Evolutionary conservation across 257 asterid species (phyloP).

Genomic region (Lycium barbarum): DNA sequence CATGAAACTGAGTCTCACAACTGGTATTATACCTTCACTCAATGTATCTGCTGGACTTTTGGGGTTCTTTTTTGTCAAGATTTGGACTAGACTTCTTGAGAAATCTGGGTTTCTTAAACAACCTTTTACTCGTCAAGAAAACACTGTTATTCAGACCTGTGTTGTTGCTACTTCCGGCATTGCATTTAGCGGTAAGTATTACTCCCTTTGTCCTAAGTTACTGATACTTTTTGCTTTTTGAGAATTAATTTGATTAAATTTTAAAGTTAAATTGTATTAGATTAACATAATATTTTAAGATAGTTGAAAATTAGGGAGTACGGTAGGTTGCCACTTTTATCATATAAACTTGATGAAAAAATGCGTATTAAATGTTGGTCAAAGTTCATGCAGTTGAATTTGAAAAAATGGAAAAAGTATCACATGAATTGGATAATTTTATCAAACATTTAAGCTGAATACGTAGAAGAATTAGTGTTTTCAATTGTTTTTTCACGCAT

Average conservation of each 20-base stretch:
- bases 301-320: too few species aligned
- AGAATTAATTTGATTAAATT: too few species aligned
- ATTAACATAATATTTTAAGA: too few species aligned
- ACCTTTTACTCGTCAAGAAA: constrained; percentile 91
- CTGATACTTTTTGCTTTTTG: too few species aligned
- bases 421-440: neutral
- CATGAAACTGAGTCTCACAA: constrained; percentile 88
- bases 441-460: neutral
- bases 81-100: constrained; percentile 74
- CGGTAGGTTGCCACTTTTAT: too few species aligned
- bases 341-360: too few species aligned
- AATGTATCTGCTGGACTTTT: constrained; percentile 91
- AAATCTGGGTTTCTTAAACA: constrained; percentile 75
- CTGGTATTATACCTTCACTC: constrained; percentile 92
- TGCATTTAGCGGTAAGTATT: constrained; percentile 80
- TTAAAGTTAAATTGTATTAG: too few species aligned
- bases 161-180: constrained; percentile 97
- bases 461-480: neutral
- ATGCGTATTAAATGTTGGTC: too few species aligned
- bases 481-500: neutral
- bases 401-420: too few species aligned
- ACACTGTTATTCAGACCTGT: constrained; percentile 91
- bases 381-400: too few species aligned
- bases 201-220: too few species aligned
- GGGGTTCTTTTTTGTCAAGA: constrained; percentile 90